Evolutionary conservation across 768 basidiomycete species (phyloP), one percentile per base, ranked within the genome.

Genomic region (Termitomyces sp.): DNA sequence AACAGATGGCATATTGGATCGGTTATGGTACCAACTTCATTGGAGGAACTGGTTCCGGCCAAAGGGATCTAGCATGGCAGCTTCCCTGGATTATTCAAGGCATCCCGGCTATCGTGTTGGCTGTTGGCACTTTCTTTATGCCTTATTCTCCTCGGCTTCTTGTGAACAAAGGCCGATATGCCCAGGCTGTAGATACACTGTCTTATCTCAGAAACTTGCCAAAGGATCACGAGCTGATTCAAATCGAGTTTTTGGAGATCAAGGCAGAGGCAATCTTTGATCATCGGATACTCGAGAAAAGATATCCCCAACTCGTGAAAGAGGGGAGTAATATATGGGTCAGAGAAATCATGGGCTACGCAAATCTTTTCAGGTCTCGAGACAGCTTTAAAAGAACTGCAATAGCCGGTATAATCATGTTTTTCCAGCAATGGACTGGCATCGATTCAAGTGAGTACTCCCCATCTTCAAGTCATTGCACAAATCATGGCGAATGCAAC

Each of bases 81-180:
- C 62, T 63, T 41, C 57, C 59, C 12, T 63, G 62, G 62, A 60
- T 62, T 7, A 63, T 63, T 14, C 75, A 77, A 44, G 69, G 74
- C 31, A 53, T 77, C 24, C 76, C 76, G 2, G 72, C 76, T 4
- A 36, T 76, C 31, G 68, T 76, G 22, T 51, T 65, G 26, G 59
- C 62, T 5, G 9, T 64, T 32, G 61, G 68, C 43, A 67, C 61
- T 31, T 58, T 67, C 41, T 67, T 73, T 46, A 67, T 76, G 63
- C 76, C 76, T 22, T 75, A 72, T 53, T 77, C 77, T 20, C 77
- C 77, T 20, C 71, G 77, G 50, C 78, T 77, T 72, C 64, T 77
- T 37, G 69, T 71, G 58, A 70, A 73, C 51, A 67, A 71, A 62
- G 72, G 73, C 0, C 71, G 72, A 7, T 68, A 68, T 46, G 65